A percentile compares a stretch with the other conserved stretches of the same genome.
These are phyloP conservation scores for Zygotorulaspora mrakii DNA, from an alignment of 1,139 yeast genomes.

Conservation along the genomic window DNA sequence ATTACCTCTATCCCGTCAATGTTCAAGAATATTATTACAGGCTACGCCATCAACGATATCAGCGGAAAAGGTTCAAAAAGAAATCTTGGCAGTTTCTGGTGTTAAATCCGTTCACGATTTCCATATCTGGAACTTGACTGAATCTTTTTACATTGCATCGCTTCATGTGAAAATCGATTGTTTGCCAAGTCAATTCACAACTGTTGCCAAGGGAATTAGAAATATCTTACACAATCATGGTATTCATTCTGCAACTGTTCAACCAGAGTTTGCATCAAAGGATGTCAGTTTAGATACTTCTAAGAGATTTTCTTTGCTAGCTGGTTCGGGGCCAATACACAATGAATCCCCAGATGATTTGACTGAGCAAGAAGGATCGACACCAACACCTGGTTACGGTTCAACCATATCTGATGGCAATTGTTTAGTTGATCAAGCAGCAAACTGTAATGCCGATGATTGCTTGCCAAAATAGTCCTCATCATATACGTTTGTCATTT, in stretches of 20 bases:
- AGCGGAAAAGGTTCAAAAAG: slow-evolving; percentile 67
- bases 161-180: slow-evolving; percentile 75
- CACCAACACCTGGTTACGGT: slow-evolving; percentile 35
- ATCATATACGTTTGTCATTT: neutral
- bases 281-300: slow-evolving; percentile 32
- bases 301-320: slow-evolving; percentile 38
- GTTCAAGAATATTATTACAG: slow-evolving; percentile 83
- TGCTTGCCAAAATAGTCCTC: slow-evolving; percentile 34
- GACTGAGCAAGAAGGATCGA: slow-evolving; percentile 7
- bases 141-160: slow-evolving; percentile 81
- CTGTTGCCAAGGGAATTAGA: slow-evolving; percentile 73
- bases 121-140: slow-evolving; percentile 95
- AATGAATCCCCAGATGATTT: slow-evolving; percentile 7
- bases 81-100: slow-evolving; percentile 62
- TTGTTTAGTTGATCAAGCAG: slow-evolving; percentile 46
- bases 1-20: slow-evolving; percentile 79
- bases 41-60: slow-evolving; percentile 85
- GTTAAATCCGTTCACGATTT: slow-evolving; percentile 88
- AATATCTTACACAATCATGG: slow-evolving; percentile 78
- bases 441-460: slow-evolving; percentile 44
- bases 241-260: slow-evolving; percentile 90
- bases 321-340: slow-evolving; percentile 17
- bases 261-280: slow-evolving; percentile 65
- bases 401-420: slow-evolving; percentile 32
- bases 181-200: slow-evolving; percentile 61